phyloP scores from a whole-genome alignment of 208 protist genomes.

The Acanthamoeba royreba region DNA sequence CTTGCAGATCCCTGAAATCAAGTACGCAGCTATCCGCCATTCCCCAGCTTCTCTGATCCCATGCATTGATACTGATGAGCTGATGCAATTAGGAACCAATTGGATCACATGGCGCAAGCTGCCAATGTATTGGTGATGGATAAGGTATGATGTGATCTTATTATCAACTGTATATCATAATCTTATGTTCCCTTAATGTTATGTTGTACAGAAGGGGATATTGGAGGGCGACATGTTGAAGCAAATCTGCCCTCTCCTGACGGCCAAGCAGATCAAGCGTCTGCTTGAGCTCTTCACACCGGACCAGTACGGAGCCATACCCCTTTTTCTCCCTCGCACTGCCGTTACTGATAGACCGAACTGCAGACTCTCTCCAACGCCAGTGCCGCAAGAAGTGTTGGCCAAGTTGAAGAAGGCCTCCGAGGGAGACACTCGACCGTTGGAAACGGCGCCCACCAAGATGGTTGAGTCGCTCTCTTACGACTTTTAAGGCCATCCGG shows the following conservation, averaged over 20 bases:
- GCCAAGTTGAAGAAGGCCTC: constrained; percentile 9
- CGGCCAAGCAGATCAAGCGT: constrained; percentile 28
- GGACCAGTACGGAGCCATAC: constrained; percentile 14
- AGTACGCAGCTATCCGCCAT: too few relatives aligned
- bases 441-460: constrained; percentile 12
- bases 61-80: too few relatives aligned
- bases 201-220: background rate
- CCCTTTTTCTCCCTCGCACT: too few relatives aligned
- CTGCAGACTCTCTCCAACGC: background rate
- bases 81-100: background rate
- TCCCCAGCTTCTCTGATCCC: too few relatives aligned
- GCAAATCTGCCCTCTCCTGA: constrained; percentile 30
- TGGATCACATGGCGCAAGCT: constrained; percentile 24
- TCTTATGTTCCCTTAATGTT: too few relatives aligned
- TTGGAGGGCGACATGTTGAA: background rate
- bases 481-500: too few relatives aligned
- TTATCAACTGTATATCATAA: too few relatives aligned
- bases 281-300: constrained; percentile 44
- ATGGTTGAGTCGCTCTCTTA: background rate
- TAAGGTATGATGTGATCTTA: too few relatives aligned
- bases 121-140: constrained; percentile 52
- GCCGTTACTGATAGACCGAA: too few relatives aligned
- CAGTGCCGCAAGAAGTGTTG: background rate
- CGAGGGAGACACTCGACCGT: background rate
- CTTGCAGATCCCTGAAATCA: background rate